Base-by-base conservation (phyloP, 2,329 filamentous ascomycete species). In the Pyrenochaeta sp. region DNA sequence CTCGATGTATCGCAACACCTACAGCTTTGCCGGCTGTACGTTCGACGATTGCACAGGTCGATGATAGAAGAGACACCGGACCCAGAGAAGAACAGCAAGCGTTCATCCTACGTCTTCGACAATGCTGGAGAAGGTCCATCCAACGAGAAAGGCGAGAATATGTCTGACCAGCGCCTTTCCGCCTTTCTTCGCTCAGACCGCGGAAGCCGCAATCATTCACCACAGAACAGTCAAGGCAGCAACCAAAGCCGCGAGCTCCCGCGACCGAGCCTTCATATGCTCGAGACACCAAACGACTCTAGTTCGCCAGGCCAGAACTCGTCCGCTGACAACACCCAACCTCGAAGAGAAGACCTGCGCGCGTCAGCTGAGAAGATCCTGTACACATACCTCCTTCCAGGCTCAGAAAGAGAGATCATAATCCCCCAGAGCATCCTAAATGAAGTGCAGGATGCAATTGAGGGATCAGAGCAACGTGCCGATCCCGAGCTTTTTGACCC, bases 1-100 rank as follows among this genome's bases (percentile, higher is more conserved):
- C 92, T 99, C 67, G 95, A 99, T 87, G 95, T 99, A 55, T 94
- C 95, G 14, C 95, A 99, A 75, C 95, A 99, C 79, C 97, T 98
- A 89, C 97, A 94, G 18, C 85, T 99, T 51, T 99, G 91, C 75
- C 90, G 96, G 44, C 92, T 98, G 77, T 99, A 97, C 79, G 95
- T 99, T 17, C 91, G 95, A 70, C 93, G 97, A 77, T 85, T 99
- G 49, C 90, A 95, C 64, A 86, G 95, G 61, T 98, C 94, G 20
- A 92, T 98, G 57, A 87, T 99, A 44, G 86, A 98, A 54, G 91
- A 92, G 37, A 99, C 95, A 0, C 95, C 95, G 12, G 95, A 99
- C 61, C 83, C 92, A 48, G 92, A 97, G 64, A 92, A 90, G 74
- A 81, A 85, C 49, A 96, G 91, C 57, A 96, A 94, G 78, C 85